A percentile compares a stretch with the other conserved stretches of the same genome.
These are phyloP conservation scores for Sporobolomyces phaffii DNA, from an alignment of 768 basidiomycete genomes.

Conservation along the genomic window DNA sequence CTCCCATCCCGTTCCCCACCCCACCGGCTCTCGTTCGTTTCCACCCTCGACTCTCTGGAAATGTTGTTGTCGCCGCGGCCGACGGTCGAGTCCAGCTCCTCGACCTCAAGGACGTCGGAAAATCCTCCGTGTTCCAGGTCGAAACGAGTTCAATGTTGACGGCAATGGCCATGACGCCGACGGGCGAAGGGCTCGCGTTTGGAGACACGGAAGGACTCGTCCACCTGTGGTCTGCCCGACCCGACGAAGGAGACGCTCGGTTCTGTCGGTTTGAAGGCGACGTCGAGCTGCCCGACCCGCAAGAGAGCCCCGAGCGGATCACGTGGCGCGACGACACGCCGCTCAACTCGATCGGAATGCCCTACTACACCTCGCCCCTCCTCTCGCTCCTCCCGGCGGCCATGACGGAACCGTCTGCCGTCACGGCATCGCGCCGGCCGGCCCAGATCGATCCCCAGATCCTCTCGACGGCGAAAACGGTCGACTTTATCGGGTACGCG, in stretches of 20 bases:
- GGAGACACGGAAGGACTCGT: constrained; percentile 80
- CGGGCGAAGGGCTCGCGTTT: constrained; percentile 85
- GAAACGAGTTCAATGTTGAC: constrained; percentile 62
- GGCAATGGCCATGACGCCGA: constrained; percentile 72
- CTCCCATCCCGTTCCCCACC: constrained; percentile 78
- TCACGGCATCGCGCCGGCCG: constrained; percentile 42
- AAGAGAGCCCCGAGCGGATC: constrained; percentile 63
- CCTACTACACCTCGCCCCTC: constrained; percentile 67
- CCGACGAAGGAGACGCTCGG: constrained; percentile 57
- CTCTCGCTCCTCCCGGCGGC: constrained; percentile 58
- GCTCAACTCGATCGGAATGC: constrained; percentile 80
- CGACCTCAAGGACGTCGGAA: constrained; percentile 67
- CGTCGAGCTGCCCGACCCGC: constrained; percentile 73
- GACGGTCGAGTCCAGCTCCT: constrained; percentile 80
- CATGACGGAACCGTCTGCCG: constrained; percentile 29
- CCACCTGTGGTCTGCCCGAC: constrained; percentile 63
- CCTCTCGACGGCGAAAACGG: constrained; percentile 68
- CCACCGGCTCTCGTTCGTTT: constrained; percentile 79
- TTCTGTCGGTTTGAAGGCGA: constrained; percentile 88
- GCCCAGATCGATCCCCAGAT: constrained; percentile 71
- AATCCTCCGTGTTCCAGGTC: constrained; percentile 63
- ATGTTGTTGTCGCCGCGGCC: constrained; percentile 66
- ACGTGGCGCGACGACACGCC: constrained; percentile 85
- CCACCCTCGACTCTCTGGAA: constrained; percentile 68
- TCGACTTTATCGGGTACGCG: constrained; percentile 87